These are phyloP conservation scores for Xylaria sp. DNA, from an alignment of 2,329 filamentous ascomycete genomes.

Conservation along the genomic window DNA sequence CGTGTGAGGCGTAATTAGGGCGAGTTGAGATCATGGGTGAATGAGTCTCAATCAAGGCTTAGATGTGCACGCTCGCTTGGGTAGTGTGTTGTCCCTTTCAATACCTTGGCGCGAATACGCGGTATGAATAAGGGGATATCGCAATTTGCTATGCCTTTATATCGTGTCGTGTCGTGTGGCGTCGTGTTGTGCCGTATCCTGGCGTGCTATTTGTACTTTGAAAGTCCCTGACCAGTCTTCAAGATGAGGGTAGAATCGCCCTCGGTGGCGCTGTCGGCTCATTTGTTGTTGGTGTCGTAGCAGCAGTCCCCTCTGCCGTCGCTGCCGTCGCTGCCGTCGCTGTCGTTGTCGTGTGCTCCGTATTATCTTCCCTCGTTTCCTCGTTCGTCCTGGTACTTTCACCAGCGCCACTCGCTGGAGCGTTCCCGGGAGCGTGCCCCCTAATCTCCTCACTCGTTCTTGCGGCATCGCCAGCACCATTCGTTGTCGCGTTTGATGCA, in stretches of 20 bases:
- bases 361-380: background rate
- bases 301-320: background rate
- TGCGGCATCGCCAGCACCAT: background rate
- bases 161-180: background rate
- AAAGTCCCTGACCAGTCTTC: conserved; percentile 9
- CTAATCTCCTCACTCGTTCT: background rate
- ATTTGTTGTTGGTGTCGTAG: conserved; percentile 23
- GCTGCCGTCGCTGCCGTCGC: background rate
- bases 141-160: background rate
- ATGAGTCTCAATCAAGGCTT: background rate
- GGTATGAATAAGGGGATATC: background rate
- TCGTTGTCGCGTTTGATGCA: background rate
- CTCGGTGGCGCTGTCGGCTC: conserved; percentile 39
- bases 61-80: background rate
- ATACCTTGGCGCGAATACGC: background rate
- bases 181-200: background rate
- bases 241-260: conserved; percentile 36
- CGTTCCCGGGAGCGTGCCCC: background rate
- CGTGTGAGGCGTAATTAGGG: background rate
- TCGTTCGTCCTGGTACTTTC: background rate
- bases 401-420: background rate
- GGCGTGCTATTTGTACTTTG: background rate
- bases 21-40: background rate
- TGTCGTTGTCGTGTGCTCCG: conserved; percentile 1
- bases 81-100: background rate